These are phyloP conservation scores for Aciculosporium take DNA, from an alignment of 2,329 filamentous ascomycete species.

Conservation along the genomic window DNA sequence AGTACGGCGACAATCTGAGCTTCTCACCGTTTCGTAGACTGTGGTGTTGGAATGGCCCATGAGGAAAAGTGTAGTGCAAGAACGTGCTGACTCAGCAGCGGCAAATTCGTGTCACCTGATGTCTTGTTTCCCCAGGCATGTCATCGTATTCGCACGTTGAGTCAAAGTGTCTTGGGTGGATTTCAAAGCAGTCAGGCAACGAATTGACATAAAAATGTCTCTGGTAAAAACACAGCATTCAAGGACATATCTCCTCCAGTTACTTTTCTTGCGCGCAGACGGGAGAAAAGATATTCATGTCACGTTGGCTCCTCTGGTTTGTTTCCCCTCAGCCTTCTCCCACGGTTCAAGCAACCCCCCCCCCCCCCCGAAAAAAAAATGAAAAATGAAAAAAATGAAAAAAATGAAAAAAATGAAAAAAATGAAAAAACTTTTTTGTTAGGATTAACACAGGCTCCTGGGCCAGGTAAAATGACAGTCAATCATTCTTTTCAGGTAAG, in stretches of 20 bases:
- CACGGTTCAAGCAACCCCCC: slow-evolving; percentile 4
- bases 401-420: too few species aligned
- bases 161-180: slow-evolving; percentile 8
- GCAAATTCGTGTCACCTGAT: slow-evolving; percentile 1
- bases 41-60: background rate
- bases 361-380: too few species aligned
- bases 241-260: slow-evolving; percentile 10
- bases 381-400: too few species aligned
- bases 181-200: slow-evolving; percentile 19
- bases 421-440: background rate
- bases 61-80: background rate
- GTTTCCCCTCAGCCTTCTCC: background rate
- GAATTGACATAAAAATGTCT: slow-evolving; percentile 11
- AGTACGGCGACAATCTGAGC: background rate
- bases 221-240: slow-evolving; percentile 15
- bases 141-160: background rate
- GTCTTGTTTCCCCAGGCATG: background rate
- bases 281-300: too few species aligned
- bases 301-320: background rate
- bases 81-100: slow-evolving; percentile 4
- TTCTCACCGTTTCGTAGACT: background rate
- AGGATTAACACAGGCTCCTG: background rate
- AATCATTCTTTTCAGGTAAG: slow-evolving; percentile 33
- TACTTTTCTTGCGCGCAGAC: slow-evolving; percentile 16
- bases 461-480: slow-evolving; percentile 25